Conservation (phyloP, 1,139 yeast genomes). For the Saccharomycopsis hybrid region DNA sequence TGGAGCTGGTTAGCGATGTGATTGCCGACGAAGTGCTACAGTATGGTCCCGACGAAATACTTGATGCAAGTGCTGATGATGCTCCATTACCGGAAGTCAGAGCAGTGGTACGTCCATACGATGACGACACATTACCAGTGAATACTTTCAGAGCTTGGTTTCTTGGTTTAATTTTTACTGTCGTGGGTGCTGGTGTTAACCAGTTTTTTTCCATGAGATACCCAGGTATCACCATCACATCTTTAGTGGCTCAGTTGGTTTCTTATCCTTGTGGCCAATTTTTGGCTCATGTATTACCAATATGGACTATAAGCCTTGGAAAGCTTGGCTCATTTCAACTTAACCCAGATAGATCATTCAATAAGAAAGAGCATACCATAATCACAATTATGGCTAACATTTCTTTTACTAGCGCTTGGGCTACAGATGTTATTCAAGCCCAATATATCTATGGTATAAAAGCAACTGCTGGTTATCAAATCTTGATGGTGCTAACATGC, state of each 20-base stretch:
- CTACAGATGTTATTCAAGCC: neutral
- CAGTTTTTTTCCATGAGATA: conserved; percentile 51
- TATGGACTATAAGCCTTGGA: neutral
- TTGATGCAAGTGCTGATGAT: no score
- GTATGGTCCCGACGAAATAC: no score
- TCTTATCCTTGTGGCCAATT: conserved; percentile 54
- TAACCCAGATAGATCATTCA: conserved; percentile 34
- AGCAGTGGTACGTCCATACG: conserved; percentile 58
- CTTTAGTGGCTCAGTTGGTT: conserved; percentile 49
- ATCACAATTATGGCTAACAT: conserved; percentile 35
- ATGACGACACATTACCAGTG: conserved; percentile 48
- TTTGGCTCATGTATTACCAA: neutral
- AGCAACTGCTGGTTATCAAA: no score
- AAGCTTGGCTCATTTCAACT: neutral
- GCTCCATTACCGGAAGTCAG: conserved; percentile 46
- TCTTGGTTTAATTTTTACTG: conserved; percentile 42
- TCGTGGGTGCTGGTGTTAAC: conserved; percentile 54
- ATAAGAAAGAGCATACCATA: conserved; percentile 55
- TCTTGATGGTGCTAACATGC: no score
- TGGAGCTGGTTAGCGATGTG: no score
- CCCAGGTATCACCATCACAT: conserved; percentile 48
- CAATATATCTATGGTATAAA: no score
- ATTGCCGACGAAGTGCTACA: no score
- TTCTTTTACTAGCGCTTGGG: conserved; percentile 1
- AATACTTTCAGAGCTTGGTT: conserved; percentile 59